Base-by-base conservation (phyloP, 208 protist species). In the Wallacemonas sp. region DNA sequence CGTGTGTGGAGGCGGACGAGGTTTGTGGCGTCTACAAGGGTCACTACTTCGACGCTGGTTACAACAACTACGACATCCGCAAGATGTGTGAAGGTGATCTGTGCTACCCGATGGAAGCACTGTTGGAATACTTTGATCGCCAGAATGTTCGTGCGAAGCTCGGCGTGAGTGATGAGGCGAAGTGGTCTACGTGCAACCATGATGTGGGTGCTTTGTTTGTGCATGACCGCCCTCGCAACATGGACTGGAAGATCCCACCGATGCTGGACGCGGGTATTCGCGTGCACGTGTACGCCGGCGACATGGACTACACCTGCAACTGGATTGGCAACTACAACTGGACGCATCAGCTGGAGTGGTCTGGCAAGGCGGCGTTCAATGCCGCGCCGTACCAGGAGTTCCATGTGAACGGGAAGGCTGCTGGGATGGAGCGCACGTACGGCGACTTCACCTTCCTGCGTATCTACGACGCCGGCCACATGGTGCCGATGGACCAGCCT, bases 241-340 rank as follows among this genome's bases (percentile, higher is more conserved):
- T 89, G 27, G 79, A 94, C 66, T 65, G 68, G 32, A 71, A 60
- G 0, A 37, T 97, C 2, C 82, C 87, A 0, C 42, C n/a, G 5
- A 59, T 97, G 42, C 73, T 97, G 22, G 73, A 33, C 4, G 64
- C 39, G 33, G 76, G 75, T 15, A 68, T 97, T 9, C 81, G 77
- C 29, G 92, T 96, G n/a, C 54, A 97, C 65, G 79, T 97, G 37
- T 98, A 97, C 76, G 86, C 82, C 0, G 95, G 95, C 10, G 93
- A 97, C 42, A 63, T 78, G 48, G 94, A 98, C 73, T 97, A 82
- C 59, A 93, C 95, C 60, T 97, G 93, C 71, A 98, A 98, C 69
- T 97, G 80, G 76, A 68, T 97, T 33, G 94, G 93, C 52, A 97
- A 93, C 73, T 70, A 94, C 63, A 73, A 68, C 26, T 98, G 92